A percentile compares a stretch with the other conserved stretches of the same genome.
These are phyloP conservation scores for Colletotrichum orbiculare DNA, from an alignment of 2,329 filamentous ascomycete species.

Conservation along the genomic window DNA sequence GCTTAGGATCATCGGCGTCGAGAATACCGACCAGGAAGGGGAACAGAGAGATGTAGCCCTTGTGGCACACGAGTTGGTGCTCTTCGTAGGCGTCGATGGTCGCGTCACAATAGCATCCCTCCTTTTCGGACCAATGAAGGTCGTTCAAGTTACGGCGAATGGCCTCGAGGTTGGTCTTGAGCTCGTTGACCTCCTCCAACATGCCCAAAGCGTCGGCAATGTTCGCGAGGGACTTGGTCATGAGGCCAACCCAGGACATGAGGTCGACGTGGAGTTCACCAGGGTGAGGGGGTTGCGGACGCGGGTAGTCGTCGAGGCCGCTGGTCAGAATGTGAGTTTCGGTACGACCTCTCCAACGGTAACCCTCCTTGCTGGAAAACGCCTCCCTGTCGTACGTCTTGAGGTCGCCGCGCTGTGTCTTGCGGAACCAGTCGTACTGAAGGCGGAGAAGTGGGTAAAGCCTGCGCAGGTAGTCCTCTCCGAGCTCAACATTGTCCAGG, in stretches of 20 bases:
- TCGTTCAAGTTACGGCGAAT: slow-evolving; percentile 90
- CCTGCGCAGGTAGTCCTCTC: slow-evolving; percentile 76
- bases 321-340: slow-evolving; percentile 90
- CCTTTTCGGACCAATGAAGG: slow-evolving; percentile 88
- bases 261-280: slow-evolving; percentile 96
- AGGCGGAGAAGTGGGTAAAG: slow-evolving; percentile 89
- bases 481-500: slow-evolving; percentile 74
- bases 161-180: slow-evolving; percentile 76
- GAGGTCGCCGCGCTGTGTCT: slow-evolving; percentile 89
- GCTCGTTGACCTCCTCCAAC: slow-evolving; percentile 79
- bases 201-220: slow-evolving; percentile 82
- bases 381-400: slow-evolving; percentile 91
- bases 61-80: slow-evolving; percentile 89
- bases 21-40: slow-evolving; percentile 90
- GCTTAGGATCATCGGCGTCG: slow-evolving; percentile 75
- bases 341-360: slow-evolving; percentile 93
- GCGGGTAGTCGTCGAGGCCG: slow-evolving; percentile 95
- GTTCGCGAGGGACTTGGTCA: slow-evolving; percentile 85
- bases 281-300: slow-evolving; percentile 91
- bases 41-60: slow-evolving; percentile 94
- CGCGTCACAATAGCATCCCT: slow-evolving; percentile 90
- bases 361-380: slow-evolving; percentile 89
- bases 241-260: slow-evolving; percentile 97
- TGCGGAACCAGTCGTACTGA: slow-evolving; percentile 95
- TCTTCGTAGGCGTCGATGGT: slow-evolving; percentile 97